Conservation (phyloP, 2,329 filamentous ascomycete species). For the Plectosphaerella sp. region DNA sequence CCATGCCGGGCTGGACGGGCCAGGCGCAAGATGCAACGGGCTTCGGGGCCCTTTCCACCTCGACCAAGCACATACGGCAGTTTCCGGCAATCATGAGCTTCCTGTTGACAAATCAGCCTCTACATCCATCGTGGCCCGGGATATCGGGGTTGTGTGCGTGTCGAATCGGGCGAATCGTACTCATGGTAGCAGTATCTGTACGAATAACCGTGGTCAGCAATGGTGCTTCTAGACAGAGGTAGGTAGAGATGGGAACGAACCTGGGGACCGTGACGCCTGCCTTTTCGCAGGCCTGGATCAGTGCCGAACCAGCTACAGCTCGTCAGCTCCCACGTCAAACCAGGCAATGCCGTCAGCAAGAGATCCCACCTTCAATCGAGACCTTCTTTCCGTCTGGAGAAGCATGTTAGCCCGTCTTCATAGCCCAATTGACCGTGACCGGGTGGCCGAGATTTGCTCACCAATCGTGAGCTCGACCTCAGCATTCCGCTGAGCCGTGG, state of each 20-base stretch:
- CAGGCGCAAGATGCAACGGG: slow-evolving; percentile 97
- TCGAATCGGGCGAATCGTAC: slow-evolving; percentile 45
- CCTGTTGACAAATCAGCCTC: slow-evolving; percentile 44
- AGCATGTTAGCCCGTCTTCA: slow-evolving; percentile 23
- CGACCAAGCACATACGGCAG: slow-evolving; percentile 98
- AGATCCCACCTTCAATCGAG: slow-evolving; percentile 77
- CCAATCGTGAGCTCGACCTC: slow-evolving; percentile 97
- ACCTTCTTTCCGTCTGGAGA: slow-evolving; percentile 90
- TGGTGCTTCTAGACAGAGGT: background rate
- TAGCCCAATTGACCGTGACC: slow-evolving; percentile 25
- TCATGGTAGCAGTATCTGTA: slow-evolving; percentile 97
- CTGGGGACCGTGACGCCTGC: slow-evolving; percentile 85
- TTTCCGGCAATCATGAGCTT: slow-evolving; percentile 99
- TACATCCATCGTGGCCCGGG: slow-evolving; percentile 6
- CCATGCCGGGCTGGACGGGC: slow-evolving; percentile 98
- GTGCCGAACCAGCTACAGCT: slow-evolving; percentile 78
- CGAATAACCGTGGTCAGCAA: slow-evolving; percentile 23
- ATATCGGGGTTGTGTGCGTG: slow-evolving; percentile 12
- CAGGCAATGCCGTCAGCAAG: slow-evolving; percentile 8
- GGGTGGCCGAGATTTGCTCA: slow-evolving; percentile 32
- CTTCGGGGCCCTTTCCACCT: slow-evolving; percentile 94
- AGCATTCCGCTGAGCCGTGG: slow-evolving; percentile 71
- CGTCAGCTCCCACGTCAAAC: slow-evolving; percentile 9
- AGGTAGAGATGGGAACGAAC: slow-evolving; percentile 39
- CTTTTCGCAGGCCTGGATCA: slow-evolving; percentile 99